Conservation (phyloP, 108 stramenopile species). For the Fragilaria crotonensis region DNA sequence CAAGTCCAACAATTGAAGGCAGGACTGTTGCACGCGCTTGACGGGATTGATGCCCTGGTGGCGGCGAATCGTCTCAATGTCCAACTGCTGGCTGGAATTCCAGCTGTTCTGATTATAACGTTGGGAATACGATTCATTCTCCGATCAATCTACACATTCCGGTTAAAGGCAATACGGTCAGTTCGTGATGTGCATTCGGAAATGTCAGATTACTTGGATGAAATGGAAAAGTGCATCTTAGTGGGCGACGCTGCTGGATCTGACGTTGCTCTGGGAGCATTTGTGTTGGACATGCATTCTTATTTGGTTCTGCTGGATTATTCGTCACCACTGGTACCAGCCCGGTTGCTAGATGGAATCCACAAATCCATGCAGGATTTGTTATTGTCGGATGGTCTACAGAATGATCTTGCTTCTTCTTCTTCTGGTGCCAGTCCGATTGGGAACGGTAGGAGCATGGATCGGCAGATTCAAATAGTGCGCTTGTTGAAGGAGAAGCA, state of each 20-base stretch:
- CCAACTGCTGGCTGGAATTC: slow-evolving; percentile 66
- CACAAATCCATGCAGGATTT: slow-evolving; percentile 53
- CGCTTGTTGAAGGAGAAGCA: slow-evolving; percentile 23
- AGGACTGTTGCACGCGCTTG: slow-evolving; percentile 65
- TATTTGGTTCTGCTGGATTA: slow-evolving; percentile 73
- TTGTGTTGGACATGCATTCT: slow-evolving; percentile 52
- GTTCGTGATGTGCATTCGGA: slow-evolving; percentile 60
- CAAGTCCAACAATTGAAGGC: slow-evolving; percentile 81
- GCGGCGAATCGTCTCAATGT: slow-evolving; percentile 70
- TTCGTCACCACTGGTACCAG: slow-evolving; percentile 62
- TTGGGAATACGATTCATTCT: slow-evolving; percentile 52
- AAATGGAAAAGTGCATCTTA: slow-evolving; percentile 50
- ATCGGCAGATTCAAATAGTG: slow-evolving; percentile 12
- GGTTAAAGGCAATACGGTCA: slow-evolving; percentile 59
- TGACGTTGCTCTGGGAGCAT: slow-evolving; percentile 36
- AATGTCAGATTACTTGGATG: slow-evolving; percentile 62
- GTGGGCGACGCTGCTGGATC: slow-evolving; percentile 18
- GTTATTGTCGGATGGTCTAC: slow-evolving; percentile 22
- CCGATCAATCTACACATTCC: slow-evolving; percentile 52
- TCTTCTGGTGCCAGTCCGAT: no score
- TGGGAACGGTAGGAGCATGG: neutral
- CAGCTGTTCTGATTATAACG: slow-evolving; percentile 50
- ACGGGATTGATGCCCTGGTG: slow-evolving; percentile 63
- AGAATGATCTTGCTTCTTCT: no score
- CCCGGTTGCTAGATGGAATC: slow-evolving; percentile 53